A percentile compares a stretch with the other conserved stretches of the same genome.
Evolutionary conservation across 2,329 filamentous ascomycete genomes (phyloP).

Genomic region (Celoporthe dispersa): DNA sequence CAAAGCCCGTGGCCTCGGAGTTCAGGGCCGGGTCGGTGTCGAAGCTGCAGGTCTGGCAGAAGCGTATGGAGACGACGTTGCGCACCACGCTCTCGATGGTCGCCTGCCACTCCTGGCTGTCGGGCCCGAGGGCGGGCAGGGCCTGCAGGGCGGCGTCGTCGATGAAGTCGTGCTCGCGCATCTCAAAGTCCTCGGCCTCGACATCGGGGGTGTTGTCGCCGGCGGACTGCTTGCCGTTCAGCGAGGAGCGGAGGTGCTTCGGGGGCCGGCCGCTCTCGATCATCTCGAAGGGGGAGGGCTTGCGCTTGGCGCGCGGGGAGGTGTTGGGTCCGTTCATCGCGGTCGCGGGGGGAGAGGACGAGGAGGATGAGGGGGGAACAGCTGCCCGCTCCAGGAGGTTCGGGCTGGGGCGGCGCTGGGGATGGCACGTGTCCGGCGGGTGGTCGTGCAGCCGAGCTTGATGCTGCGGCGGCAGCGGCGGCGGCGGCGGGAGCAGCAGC

Average conservation of each 20-base stretch:
- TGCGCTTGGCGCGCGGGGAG: constrained; percentile 35
- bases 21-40: constrained; percentile 94
- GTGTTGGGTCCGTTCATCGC: constrained; percentile 34
- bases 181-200: constrained; percentile 28
- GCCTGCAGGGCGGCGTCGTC: constrained; percentile 27
- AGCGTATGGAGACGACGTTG: constrained; percentile 97
- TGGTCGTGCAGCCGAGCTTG: constrained; percentile 11
- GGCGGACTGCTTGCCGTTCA: constrained; percentile 33
- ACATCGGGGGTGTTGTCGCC: constrained; percentile 34
- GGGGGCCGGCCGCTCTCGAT: constrained; percentile 32
- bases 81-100: constrained; percentile 93
- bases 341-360: background rate
- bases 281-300: constrained; percentile 32
- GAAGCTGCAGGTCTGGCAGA: constrained; percentile 97
- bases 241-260: constrained; percentile 32
- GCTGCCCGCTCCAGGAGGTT: background rate
- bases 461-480: background rate
- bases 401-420: constrained; percentile 2
- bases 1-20: constrained; percentile 96
- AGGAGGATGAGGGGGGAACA: background rate
- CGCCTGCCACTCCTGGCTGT: constrained; percentile 89
- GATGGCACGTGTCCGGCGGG: background rate
- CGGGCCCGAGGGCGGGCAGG: constrained; percentile 47
- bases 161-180: constrained; percentile 25
- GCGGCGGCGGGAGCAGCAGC: background rate